Evolutionary conservation across 2,329 filamentous ascomycete genomes (phyloP).

Genomic region (Leptographium lundbergii): DNA sequence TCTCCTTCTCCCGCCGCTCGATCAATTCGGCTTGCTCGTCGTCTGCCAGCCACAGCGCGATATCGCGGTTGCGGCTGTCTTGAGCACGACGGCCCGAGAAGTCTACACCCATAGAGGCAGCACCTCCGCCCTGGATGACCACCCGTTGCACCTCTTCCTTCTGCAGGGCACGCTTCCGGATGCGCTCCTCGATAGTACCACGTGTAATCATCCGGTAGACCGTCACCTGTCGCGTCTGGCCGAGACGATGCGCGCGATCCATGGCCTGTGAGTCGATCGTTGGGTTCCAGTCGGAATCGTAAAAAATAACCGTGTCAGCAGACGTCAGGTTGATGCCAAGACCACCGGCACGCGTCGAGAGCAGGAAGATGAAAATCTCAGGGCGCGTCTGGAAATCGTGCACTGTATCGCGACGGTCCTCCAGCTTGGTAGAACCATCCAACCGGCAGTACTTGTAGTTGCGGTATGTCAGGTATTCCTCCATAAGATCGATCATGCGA

Average conservation of each 20-base stretch:
- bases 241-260: conserved; percentile 95
- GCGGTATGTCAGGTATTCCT: conserved; percentile 95
- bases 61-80: conserved; percentile 94
- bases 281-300: conserved; percentile 98
- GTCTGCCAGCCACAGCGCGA: conserved; percentile 96
- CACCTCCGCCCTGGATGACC: conserved; percentile 73
- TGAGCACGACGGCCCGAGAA: conserved; percentile 82
- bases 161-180: conserved; percentile 89
- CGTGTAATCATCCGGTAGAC: conserved; percentile 96
- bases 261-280: conserved; percentile 98
- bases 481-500: conserved; percentile 98
- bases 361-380: conserved; percentile 92
- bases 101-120: conserved; percentile 52
- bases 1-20: conserved; percentile 80
- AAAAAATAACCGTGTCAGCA: conserved; percentile 98
- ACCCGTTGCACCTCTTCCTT: conserved; percentile 98
- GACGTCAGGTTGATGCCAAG: conserved; percentile 95
- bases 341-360: conserved; percentile 93
- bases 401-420: conserved; percentile 92
- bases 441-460: conserved; percentile 98
- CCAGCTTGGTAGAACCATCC: conserved; percentile 92
- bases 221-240: conserved; percentile 89
- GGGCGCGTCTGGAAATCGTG: conserved; percentile 90
- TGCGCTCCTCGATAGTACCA: conserved; percentile 94
- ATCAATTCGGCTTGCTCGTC: conserved; percentile 93